Base-by-base conservation (phyloP, 495 filamentous ascomycete species). In the Bombardia bombarda region DNA sequence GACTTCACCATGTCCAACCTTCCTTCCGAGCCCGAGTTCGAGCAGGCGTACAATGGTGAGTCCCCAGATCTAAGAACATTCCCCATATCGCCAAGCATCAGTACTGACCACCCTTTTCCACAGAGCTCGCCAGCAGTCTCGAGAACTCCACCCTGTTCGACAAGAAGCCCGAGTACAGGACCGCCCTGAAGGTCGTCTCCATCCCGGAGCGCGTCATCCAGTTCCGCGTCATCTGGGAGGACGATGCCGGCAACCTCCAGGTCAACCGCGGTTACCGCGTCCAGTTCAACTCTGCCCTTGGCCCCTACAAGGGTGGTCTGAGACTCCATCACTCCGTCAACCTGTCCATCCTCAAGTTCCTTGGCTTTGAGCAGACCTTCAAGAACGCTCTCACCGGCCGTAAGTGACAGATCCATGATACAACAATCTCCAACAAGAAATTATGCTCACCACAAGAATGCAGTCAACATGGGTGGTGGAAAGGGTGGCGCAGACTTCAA, bases 401-500 rank as follows among this genome's bases (percentile, higher is more conserved):
- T 90, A 72, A 77, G 86, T 84, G 17, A 10, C 16, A 32, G 21
- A 25, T 21, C n/a, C n/a, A n/a, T n/a, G n/a, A n/a, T n/a, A n/a
- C n/a, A n/a, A n/a, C n/a, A n/a, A n/a, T n/a, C n/a, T n/a, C n/a
- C n/a, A n/a, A n/a, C n/a, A n/a, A n/a, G n/a, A n/a, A n/a, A n/a
- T n/a, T 14, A 3, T 24, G 35, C 7, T 9, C 25, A n/a, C 12
- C 28, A 10, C 42, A 13, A 7, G 9, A 28, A 8, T 8, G 2
- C 6, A 89, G 86, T 97, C 61, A 92, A 79, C 75, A 97, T 98
- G 80, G 92, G 92, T 49, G 92, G 92, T 73, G 92, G 86, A 56
- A 98, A 98, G 76, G 92, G 92, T 70, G 92, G 92, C 53, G 84
- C 92, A 63, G 92, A 98, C 75, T 98, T 98, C 67, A 89, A 98